Percentiles rank a stretch among this genome's conserved stretches.
These are phyloP conservation scores for Oidium heveae DNA, from an alignment of 2,329 filamentous ascomycete species.

Conservation along the genomic window DNA sequence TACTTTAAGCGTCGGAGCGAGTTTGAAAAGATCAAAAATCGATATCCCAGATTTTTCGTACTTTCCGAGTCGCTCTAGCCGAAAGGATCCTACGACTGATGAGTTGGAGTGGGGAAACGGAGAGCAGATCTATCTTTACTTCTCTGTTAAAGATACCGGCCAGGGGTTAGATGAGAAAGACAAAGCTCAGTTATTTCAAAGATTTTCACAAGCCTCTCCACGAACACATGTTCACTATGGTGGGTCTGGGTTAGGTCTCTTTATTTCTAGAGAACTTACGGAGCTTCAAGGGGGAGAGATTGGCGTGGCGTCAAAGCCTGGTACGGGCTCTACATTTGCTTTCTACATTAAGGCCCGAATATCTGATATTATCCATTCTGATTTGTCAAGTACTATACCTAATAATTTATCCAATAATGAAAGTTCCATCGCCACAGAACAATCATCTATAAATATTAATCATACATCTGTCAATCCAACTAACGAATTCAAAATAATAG, in stretches of 20 bases:
- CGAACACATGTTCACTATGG: constrained; percentile 61
- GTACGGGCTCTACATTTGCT: constrained; percentile 47
- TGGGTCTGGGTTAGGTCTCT: constrained; percentile 53
- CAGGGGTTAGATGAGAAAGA: constrained; percentile 46
- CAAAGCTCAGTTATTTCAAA: constrained; percentile 49
- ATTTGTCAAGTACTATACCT: constrained; percentile 6
- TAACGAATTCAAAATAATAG: neutral
- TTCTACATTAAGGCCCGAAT: constrained; percentile 30
- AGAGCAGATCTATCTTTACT: constrained; percentile 43
- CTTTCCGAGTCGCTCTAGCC: constrained; percentile 13
- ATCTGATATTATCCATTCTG: constrained; percentile 4
- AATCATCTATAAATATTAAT: neutral
- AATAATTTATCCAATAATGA: constrained; percentile 6
- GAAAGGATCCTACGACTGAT: constrained; percentile 8
- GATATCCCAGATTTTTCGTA: constrained; percentile 18
- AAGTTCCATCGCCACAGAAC: constrained; percentile 5
- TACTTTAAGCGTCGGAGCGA: constrained; percentile 16
- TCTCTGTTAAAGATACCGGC: constrained; percentile 55
- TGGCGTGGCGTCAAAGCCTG: constrained; percentile 41
- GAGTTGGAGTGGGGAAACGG: constrained; percentile 36
- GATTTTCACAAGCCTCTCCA: constrained; percentile 61
- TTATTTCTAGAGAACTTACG: constrained; percentile 54
- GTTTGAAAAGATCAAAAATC: constrained; percentile 18
- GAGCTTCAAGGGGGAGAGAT: constrained; percentile 64
- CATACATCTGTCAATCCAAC: neutral